Percentiles rank a stretch among this genome's conserved stretches.
Conservation (phyloP, 495 filamentous ascomycete species). For the Penicillium malachiteum region DNA sequence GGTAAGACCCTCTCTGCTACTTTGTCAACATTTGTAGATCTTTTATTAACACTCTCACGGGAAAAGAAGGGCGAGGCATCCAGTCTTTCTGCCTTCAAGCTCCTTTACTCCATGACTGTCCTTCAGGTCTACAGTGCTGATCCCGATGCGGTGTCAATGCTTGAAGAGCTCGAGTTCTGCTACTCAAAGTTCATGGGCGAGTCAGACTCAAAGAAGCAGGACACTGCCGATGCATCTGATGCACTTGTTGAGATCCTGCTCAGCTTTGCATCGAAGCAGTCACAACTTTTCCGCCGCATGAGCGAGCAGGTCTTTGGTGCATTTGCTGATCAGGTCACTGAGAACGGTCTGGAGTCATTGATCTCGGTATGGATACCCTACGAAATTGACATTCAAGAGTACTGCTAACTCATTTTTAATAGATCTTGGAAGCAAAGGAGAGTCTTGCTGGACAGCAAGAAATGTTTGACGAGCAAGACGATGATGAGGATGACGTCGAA, state of each 20-base stretch:
- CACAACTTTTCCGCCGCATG: slow-evolving; percentile 78
- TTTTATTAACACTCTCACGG: slow-evolving; percentile 16
- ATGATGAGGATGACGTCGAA: slow-evolving; percentile 52
- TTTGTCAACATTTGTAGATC: neutral
- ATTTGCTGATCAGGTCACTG: slow-evolving; percentile 69
- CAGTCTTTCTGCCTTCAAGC: slow-evolving; percentile 60
- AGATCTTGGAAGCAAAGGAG: slow-evolving; percentile 76
- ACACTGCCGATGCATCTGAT: slow-evolving; percentile 63
- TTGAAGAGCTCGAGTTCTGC: slow-evolving; percentile 71
- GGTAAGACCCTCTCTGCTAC: slow-evolving; percentile 23
- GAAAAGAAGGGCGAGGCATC: slow-evolving; percentile 39
- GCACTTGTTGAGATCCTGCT: slow-evolving; percentile 84
- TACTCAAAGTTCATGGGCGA: slow-evolving; percentile 60
- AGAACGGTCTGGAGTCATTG: slow-evolving; percentile 71
- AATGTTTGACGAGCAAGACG: slow-evolving; percentile 78
- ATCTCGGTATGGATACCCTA: slow-evolving; percentile 43
- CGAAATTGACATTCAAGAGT: no score
- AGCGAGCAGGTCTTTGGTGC: slow-evolving; percentile 82
- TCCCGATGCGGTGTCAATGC: slow-evolving; percentile 72
- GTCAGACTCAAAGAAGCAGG: slow-evolving; percentile 45
- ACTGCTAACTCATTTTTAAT: neutral
- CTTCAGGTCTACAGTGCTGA: slow-evolving; percentile 89
- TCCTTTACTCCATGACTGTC: slow-evolving; percentile 83
- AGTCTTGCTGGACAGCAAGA: slow-evolving; percentile 78
- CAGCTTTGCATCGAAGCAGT: slow-evolving; percentile 82